Evolutionary conservation across 352 stramenopile genomes (phyloP).

Genomic region (Globisporangium viniferum): DNA sequence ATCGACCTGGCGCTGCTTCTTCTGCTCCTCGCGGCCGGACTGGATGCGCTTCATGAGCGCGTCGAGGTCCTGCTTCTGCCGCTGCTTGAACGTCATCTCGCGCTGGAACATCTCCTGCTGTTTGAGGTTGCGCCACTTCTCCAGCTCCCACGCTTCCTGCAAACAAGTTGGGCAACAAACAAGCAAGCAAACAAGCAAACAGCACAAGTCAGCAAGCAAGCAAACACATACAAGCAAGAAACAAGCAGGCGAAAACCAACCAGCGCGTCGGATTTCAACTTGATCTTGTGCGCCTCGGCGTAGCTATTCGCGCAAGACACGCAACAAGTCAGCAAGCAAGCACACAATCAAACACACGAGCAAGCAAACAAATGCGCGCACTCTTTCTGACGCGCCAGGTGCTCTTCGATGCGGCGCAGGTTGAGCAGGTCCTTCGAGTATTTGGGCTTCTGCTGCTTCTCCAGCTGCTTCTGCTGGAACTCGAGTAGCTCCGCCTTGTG

Average conservation of each 20-base stretch:
- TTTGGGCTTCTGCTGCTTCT: conserved; percentile 90
- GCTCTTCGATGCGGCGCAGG: conserved; percentile 91
- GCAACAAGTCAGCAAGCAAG: conserved; percentile 4
- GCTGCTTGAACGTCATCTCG: conserved; percentile 93
- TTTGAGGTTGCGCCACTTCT: conserved; percentile 94
- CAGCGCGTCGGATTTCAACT: conserved; percentile 93
- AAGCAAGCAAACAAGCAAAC: background rate
- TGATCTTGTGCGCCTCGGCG: conserved; percentile 95
- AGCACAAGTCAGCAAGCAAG: conserved; percentile 3
- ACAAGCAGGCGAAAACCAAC: conserved; percentile 6
- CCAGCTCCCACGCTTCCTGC: conserved; percentile 91
- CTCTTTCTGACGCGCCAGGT: conserved; percentile 89
- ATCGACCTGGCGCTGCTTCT: conserved; percentile 93
- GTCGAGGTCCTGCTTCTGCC: conserved; percentile 91
- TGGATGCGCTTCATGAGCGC: conserved; percentile 94
- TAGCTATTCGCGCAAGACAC: conserved; percentile 50
- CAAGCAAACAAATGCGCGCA: conserved; percentile 22
- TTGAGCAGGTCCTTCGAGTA: conserved; percentile 95
- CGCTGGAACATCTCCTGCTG: conserved; percentile 94
- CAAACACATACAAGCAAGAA: background rate
- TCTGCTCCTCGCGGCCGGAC: conserved; percentile 92
- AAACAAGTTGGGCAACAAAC: background rate
- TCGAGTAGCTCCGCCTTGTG: conserved; percentile 89
- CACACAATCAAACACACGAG: background rate
- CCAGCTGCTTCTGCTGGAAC: conserved; percentile 91